Evolutionary conservation across 495 filamentous ascomycete genomes (phyloP), one percentile per base, ranked within the genome.

Genomic region (Staphylotrichum tortipilum): DNA sequence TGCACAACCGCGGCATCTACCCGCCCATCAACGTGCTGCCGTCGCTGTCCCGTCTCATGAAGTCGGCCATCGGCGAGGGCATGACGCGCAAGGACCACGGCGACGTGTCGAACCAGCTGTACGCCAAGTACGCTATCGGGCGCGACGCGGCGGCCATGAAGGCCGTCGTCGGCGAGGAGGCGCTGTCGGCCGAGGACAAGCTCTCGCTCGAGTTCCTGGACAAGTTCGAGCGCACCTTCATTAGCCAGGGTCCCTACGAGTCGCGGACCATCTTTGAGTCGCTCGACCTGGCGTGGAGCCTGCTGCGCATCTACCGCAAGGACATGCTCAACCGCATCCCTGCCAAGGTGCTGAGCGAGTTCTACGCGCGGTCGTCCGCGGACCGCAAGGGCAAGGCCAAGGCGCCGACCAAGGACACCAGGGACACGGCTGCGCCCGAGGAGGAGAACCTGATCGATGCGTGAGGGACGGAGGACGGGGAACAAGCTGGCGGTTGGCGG

Each of bases 41-140:
- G 3, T 99, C 92, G 18, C 83, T 99, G 19, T 97, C 94, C 12
- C 94, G 92, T 80, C 86, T 99, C 59, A 99, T 99, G 92, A 99
- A 99, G 68, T 97, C 94, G 57, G 94, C 92, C 62, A 99, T 99
- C 57, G 94, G 94, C 62, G 89, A 95, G 70, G 87, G 86, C 53
- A 91, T 85, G 73, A 97, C 92, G 3, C 84, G 92, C 54, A 87
- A 86, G 70, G 92, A 99, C 64, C 92, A 99, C 71, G 85, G 86
- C 49, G 92, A 99, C 69, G 92, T 99, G 31, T 97, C 94, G 50
- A 97, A 97, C 76, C 92, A 99, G 75, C 80, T 99, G 50, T 99
- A 99, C 69, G 92, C 92, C 66, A 99, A 99, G 74, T 99, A 99
- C 68, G 92, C 92, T 67, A 97, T 99, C 63, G 92, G 92, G 64